Conservation (phyloP, 2,329 filamentous ascomycete species). For the Fusarium hostae region DNA sequence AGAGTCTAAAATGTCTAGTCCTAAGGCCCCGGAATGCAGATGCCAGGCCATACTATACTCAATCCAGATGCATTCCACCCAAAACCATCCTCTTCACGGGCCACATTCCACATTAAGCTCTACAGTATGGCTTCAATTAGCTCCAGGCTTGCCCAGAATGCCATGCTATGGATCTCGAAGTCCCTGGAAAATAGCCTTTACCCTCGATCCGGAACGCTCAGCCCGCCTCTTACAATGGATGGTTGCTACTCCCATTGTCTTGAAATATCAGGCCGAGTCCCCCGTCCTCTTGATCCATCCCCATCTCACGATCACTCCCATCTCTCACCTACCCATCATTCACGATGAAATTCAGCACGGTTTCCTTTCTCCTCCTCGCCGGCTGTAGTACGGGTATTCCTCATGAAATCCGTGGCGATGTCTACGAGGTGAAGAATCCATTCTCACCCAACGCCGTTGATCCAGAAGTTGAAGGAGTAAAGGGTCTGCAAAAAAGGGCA, state of each 20-base stretch:
- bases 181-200: conserved; percentile 9
- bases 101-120: conserved; percentile 36
- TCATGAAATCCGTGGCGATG: conserved; percentile 12
- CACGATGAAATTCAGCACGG: conserved; percentile 38
- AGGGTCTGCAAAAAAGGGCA: background rate
- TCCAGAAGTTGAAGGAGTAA: background rate
- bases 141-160: conserved; percentile 31
- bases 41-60: conserved; percentile 18
- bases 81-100: conserved; percentile 7
- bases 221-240: background rate
- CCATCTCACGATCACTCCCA: background rate
- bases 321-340: background rate
- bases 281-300: background rate
- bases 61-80: conserved; percentile 33
- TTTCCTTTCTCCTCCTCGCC: conserved; percentile 31
- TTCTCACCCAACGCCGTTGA: background rate
- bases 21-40: conserved; percentile 28
- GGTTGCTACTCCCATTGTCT: conserved; percentile 10
- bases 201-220: conserved; percentile 26
- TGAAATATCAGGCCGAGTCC: conserved; percentile 30
- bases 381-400: conserved; percentile 29
- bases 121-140: conserved; percentile 25
- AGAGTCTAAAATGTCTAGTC: conserved; percentile 13
- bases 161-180: conserved; percentile 22
- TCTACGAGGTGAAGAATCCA: conserved; percentile 6